Base-by-base conservation (phyloP, 2,329 filamentous ascomycete species). In the Aureobasidium subglaciale region DNA sequence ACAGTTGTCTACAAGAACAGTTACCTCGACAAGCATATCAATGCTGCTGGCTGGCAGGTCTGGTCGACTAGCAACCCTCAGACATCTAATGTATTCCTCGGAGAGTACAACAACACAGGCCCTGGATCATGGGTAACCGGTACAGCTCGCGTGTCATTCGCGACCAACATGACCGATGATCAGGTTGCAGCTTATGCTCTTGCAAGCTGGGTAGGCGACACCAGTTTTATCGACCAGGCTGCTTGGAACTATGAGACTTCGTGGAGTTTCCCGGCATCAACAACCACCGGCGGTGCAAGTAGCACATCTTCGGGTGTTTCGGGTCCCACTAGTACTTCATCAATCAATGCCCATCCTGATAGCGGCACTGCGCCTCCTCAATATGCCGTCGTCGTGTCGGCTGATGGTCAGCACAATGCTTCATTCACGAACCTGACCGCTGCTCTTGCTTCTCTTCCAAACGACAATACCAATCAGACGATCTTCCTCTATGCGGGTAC, bases 91-190 rank as follows among this genome's bases (percentile, higher is more conserved):
- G 77, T 85, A 2, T 67, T 72, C 20, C 84, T 79, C 60, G 78
- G 70, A 10, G 83, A 85, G 70, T 85, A 78, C 63, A 68, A 64
- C 40, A 86, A 86, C 67, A 75, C 75, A 1, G 83, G 83, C 1
- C 64, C 70, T 29, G 82, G 83, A 2, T 71, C 81, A 2, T 72
- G 69, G 67, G 68, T 68, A n/a, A 78, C 78, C 1, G 56, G 57
- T n/a, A 62, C 63, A n/a, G 73, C 71, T 0, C 71, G 82, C 50
- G 80, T 78, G 11, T 70, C 69, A 53, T 80, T 79, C 61, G 66
- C 73, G 3, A 71, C 67, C 35, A 71, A 68, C 54, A 59, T 77
- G 43, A 64, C 62, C 25, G 58, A 67, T 6, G 54, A 64, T 13
- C 65, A 72, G 52, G 72, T 67, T 8, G 59, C 65, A 5, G 55